Base-by-base conservation (phyloP, 805 yeast species). In the Wickerhamomyces rabaulensis region DNA sequence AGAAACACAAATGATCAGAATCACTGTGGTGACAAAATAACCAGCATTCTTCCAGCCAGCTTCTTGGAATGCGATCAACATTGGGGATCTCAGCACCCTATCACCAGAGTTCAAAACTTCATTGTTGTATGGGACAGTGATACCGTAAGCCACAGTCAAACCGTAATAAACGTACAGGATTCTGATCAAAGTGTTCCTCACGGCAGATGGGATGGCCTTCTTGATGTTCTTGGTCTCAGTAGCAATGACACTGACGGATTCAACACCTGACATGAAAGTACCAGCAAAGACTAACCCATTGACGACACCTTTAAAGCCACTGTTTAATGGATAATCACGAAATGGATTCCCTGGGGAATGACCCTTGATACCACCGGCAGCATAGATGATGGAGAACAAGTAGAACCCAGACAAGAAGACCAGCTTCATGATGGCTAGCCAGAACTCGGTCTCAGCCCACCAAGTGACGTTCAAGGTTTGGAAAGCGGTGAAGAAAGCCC, bases 201-300 rank as follows among this genome's bases (percentile, higher is more conserved):
- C 79, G 31, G 91, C 89, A 43, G 75, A 71, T 44, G 91, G 90
- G 45, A 84, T 82, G 27, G 87, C 66, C 56, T 79, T 82, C 63
- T 83, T 72, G 45, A 90, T 88, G 61, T 81, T 80, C 31, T 74
- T 72, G 33, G 84, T 73, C 67, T 85, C 94, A 59, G 89, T 87
- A 16, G 87, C 85, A n/a, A 87, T 73, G 39, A 85, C 72, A 60
- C 88, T 88, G 26, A 83, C 80, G 62, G 83, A 74, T 63, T 85
- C 94, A 46, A 84, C 81, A 63, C 91, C 91, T 63, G 84, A 89
- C 63, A 77, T 82, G 31, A 88, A 84, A 65, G 83, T 83, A 27
- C 86, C 85, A 21, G 91, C 87, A 48, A 77, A 77, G 51, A 84
- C 76, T 54, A 84, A 71, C 9, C 88, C 82, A 46, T 70, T 71